phyloP scores from a whole-genome alignment of 306 rosid species.

The Lathyrus sativus region DNA sequence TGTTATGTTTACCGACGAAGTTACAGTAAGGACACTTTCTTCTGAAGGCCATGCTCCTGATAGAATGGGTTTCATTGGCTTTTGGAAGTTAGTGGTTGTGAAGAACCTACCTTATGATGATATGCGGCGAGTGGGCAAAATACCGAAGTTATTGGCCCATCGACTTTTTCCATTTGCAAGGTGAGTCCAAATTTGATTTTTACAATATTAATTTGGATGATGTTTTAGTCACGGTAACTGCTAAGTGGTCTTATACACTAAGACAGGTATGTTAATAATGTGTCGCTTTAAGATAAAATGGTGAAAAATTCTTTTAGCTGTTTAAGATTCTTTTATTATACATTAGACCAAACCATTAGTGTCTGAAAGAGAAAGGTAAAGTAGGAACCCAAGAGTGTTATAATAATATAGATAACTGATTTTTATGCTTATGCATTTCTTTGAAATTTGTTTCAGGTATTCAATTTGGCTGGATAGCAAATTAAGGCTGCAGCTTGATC shows the following conservation, averaged over 20 bases:
- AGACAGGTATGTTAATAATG: constrained; percentile 5
- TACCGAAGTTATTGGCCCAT: constrained; percentile 93
- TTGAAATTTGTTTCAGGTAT: constrained; percentile 59
- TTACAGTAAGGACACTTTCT: constrained; percentile 65
- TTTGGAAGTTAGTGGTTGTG: constrained; percentile 89
- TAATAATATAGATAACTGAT: neutral
- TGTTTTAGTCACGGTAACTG: constrained; percentile 21
- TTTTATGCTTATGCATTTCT: constrained; percentile 30
- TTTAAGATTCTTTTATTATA: neutral
- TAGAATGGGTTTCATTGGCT: constrained; percentile 86
- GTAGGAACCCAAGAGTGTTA: too few species aligned
- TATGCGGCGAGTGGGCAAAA: constrained; percentile 93
- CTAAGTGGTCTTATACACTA: constrained; percentile 13
- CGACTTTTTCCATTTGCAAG: constrained; percentile 95
- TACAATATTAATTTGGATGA: constrained; percentile 27
- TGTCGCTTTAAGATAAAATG: neutral
- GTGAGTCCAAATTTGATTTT: constrained; percentile 51
- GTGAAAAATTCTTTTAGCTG: neutral
- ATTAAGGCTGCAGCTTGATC: constrained; percentile 87
- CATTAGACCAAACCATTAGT: neutral
- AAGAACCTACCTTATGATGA: constrained; percentile 84
- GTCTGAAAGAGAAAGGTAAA: too few species aligned
- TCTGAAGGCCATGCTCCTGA: constrained; percentile 82
- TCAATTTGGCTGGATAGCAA: constrained; percentile 98
- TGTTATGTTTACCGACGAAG: constrained; percentile 87